phyloP scores from a whole-genome alignment of 208 protist genomes.

The Trypanosoma theileri region DNA sequence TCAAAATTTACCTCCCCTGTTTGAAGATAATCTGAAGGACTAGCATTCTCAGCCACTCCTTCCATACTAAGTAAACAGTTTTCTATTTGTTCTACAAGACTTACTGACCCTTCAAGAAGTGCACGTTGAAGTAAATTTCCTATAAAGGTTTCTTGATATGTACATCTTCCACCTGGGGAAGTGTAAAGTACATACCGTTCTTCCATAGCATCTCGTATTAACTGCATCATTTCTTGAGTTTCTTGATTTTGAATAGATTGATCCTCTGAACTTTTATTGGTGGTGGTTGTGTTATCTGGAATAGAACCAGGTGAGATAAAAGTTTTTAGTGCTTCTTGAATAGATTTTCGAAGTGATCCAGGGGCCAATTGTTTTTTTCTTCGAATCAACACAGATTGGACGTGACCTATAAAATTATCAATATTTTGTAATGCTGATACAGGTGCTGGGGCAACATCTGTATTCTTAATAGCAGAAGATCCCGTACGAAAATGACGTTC shows the following conservation, averaged over 20 bases:
- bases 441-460: slow-evolving; percentile 60
- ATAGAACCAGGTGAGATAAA: slow-evolving; percentile 9
- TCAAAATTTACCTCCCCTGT: not conserved
- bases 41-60: not conserved
- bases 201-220: slow-evolving; percentile 69
- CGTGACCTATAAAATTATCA: slow-evolving; percentile 49
- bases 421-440: slow-evolving; percentile 57
- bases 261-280: not conserved
- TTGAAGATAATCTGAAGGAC: not conserved
- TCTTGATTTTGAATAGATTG: slow-evolving; percentile 29
- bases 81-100: slow-evolving; percentile 76
- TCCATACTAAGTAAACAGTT: slow-evolving; percentile 68
- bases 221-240: slow-evolving; percentile 22
- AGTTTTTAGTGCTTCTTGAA: slow-evolving; percentile 6
- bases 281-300: not conserved
- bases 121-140: slow-evolving; percentile 68
- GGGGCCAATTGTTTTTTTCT: slow-evolving; percentile 14
- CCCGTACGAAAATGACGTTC: slow-evolving; percentile 84
- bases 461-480: slow-evolving; percentile 67
- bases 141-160: slow-evolving; percentile 76
- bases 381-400: slow-evolving; percentile 48
- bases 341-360: not conserved
- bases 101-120: slow-evolving; percentile 49
- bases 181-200: slow-evolving; percentile 82
- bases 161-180: slow-evolving; percentile 42